phyloP scores from a whole-genome alignment of 129 eudicot species.

The Sambucus nigra region DNA sequence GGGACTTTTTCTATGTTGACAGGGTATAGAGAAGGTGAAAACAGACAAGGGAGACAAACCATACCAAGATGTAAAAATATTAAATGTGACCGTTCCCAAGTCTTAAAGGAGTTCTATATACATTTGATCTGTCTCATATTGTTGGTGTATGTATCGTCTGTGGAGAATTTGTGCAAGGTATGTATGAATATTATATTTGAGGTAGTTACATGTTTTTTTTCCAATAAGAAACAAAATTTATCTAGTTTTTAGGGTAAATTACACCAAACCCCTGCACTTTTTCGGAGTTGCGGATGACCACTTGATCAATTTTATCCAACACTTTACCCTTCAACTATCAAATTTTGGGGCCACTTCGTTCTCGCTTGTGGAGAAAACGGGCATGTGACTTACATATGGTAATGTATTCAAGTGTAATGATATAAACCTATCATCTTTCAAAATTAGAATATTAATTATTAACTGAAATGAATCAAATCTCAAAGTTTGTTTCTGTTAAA shows the following conservation, averaged over 20 bases:
- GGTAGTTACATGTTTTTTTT: background rate
- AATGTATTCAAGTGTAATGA: no score
- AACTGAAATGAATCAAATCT: no score
- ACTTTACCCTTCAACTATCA: no score
- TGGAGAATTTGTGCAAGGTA: slow-evolving; percentile 1
- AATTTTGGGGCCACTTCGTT: no score
- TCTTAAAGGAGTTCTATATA: slow-evolving; percentile 9
- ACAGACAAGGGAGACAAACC: slow-evolving; percentile 92
- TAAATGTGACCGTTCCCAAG: slow-evolving; percentile 90
- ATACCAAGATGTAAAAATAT: slow-evolving; percentile 85
- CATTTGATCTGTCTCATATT: slow-evolving; percentile 1
- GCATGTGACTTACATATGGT: no score
- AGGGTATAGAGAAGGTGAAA: slow-evolving; percentile 95
- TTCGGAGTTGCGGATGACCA: background rate
- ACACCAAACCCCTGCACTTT: no score
- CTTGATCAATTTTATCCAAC: background rate
- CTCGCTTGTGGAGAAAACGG: no score
- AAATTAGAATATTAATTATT: no score
- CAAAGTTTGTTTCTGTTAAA: no score
- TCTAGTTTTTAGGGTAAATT: no score
- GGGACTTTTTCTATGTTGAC: slow-evolving; percentile 6
- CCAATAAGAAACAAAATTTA: no score
- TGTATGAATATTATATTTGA: background rate
- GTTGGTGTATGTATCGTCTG: slow-evolving; percentile 3
- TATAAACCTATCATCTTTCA: no score